A percentile compares a stretch with the other conserved stretches of the same genome.
Conservation (phyloP, 352 stramenopile genomes). For the Phytophthora lateralis region DNA sequence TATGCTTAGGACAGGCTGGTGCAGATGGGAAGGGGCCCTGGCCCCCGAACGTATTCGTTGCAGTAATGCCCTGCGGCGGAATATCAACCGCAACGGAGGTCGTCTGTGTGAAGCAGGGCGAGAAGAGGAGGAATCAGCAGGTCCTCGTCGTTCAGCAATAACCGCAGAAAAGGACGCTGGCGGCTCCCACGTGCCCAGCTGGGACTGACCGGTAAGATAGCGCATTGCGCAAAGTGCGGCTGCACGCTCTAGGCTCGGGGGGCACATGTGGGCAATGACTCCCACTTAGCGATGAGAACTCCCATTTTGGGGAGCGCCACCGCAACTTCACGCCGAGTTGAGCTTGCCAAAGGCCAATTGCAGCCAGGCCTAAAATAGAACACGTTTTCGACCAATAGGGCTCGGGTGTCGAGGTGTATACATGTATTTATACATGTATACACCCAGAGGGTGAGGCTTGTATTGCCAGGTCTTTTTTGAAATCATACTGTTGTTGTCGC, state of each 20-base stretch:
- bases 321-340: neutral
- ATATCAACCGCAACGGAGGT: constrained; percentile 9
- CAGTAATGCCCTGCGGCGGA: constrained; percentile 13
- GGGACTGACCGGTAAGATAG: constrained; percentile 11
- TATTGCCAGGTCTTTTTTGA: no score
- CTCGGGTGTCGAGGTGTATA: neutral
- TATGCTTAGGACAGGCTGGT: constrained; percentile 9
- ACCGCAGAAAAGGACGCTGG: constrained; percentile 18
- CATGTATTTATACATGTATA: constrained; percentile 8
- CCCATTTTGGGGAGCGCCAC: neutral
- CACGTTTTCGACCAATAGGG: constrained; percentile 7
- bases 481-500: no score
- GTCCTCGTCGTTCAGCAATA: constrained; percentile 12
- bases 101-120: constrained; percentile 4
- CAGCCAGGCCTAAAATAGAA: constrained; percentile 11
- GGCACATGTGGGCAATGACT: constrained; percentile 12
- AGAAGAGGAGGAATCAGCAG: constrained; percentile 12
- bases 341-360: neutral
- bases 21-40: constrained; percentile 8
- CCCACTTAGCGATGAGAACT: constrained; percentile 20
- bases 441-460: no score
- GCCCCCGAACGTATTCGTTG: constrained; percentile 1
- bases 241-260: neutral
- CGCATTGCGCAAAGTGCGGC: constrained; percentile 1
- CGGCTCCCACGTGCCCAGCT: constrained; percentile 8